These are phyloP conservation scores for Striga hermonthica DNA, from an alignment of 305 asterid species.

Conservation along the genomic window DNA sequence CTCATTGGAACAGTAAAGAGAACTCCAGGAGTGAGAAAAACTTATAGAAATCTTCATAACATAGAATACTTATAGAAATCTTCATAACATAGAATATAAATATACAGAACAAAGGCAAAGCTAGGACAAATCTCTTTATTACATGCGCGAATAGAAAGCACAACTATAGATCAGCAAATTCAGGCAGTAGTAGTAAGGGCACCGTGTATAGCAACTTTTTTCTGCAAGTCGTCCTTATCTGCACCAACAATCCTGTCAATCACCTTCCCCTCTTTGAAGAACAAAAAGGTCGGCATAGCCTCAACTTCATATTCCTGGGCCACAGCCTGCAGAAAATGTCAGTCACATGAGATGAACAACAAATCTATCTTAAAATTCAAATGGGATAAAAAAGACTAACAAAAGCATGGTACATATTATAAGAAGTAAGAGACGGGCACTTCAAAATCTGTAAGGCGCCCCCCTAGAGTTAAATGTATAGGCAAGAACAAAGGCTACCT, in stretches of 20 bases:
- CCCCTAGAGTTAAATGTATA: too few relatives aligned
- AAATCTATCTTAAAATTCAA: neutral
- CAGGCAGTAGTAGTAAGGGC: slow-evolving; percentile 25
- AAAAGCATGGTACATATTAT: too few relatives aligned
- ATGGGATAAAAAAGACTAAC: too few relatives aligned
- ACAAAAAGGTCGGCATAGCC: slow-evolving; percentile 66
- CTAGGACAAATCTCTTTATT: neutral
- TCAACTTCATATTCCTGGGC: slow-evolving; percentile 45
- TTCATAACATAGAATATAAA: slow-evolving; percentile 16
- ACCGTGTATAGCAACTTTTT: slow-evolving; percentile 35
- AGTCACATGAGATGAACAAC: neutral
- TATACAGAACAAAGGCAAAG: slow-evolving; percentile 4
- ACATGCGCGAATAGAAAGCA: slow-evolving; percentile 6
- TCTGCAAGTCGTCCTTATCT: slow-evolving; percentile 42
- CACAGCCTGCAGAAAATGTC: slow-evolving; percentile 36
- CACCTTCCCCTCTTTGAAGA: slow-evolving; percentile 49
- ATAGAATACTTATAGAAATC: neutral
- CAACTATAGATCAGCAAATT: slow-evolving; percentile 5
- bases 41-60: too few relatives aligned
- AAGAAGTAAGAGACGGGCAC: too few relatives aligned
- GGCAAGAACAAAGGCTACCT: slow-evolving; percentile 38
- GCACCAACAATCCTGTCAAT: slow-evolving; percentile 62
- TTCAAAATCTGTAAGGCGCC: too few relatives aligned
- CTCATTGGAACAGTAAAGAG: neutral
- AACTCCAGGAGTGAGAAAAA: neutral